Conservation (phyloP, 2,329 filamentous ascomycete genomes). For the Ophiosphaerella narmari region DNA sequence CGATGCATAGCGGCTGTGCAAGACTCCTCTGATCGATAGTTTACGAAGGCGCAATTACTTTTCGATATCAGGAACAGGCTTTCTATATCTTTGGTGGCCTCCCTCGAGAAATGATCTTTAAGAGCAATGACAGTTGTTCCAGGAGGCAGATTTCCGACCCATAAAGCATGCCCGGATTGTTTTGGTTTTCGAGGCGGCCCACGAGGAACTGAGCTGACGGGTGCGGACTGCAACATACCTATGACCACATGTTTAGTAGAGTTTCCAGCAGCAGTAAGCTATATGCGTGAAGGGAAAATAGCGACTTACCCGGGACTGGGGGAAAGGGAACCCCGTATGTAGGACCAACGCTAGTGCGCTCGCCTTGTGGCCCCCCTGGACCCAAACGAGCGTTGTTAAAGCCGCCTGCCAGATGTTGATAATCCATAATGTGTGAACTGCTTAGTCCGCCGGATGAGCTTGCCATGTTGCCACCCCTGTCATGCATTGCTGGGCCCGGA, state of each 20-base stretch:
- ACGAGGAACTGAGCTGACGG: constrained; percentile 52
- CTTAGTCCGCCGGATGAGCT: constrained; percentile 20
- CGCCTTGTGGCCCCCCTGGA: constrained; percentile 18
- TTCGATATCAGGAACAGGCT: constrained; percentile 94
- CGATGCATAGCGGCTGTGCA: constrained; percentile 78
- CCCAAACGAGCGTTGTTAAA: constrained; percentile 20
- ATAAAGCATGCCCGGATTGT: constrained; percentile 83
- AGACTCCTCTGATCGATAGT: constrained; percentile 80
- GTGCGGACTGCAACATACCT: constrained; percentile 28
- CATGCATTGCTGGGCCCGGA: constrained; percentile 34
- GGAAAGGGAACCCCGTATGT: constrained; percentile 21
- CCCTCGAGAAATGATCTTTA: constrained; percentile 88
- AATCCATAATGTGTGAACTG: constrained; percentile 24
- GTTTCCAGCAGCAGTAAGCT: neutral
- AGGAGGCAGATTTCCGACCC: constrained; percentile 92
- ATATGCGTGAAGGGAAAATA: neutral
- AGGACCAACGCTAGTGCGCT: constrained; percentile 18
- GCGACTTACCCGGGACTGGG: constrained; percentile 26
- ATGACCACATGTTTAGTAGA: neutral
- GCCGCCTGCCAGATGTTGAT: constrained; percentile 23
- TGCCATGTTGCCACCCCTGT: constrained; percentile 34
- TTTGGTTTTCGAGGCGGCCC: constrained; percentile 70
- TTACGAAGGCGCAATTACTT: constrained; percentile 96
- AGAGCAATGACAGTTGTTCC: constrained; percentile 79
- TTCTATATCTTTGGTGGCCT: constrained; percentile 75